Evolutionary conservation across 169 alveolate genomes (phyloP).

Genomic region (Cryptosporidium bovis): DNA sequence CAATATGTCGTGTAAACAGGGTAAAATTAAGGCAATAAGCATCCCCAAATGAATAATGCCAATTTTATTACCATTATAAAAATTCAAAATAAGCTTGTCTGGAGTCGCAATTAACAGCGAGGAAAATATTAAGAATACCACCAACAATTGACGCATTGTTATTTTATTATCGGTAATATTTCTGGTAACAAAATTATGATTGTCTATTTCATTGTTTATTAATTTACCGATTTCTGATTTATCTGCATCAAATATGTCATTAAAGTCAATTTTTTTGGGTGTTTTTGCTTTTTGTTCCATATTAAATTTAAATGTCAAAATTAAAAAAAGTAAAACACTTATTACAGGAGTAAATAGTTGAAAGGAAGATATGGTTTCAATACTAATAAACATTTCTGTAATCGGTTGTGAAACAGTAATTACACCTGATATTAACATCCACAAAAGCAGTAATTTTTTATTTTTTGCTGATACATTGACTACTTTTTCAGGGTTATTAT

Average conservation of each 20-base stretch:
- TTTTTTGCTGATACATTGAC: constrained; percentile 4
- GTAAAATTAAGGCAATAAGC: constrained; percentile 28
- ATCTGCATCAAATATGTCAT: neutral
- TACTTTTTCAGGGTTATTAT: neutral
- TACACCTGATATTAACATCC: constrained; percentile 67
- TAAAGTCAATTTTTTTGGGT: neutral
- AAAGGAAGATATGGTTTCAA: constrained; percentile 14
- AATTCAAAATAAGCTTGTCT: neutral
- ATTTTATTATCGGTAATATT: constrained; percentile 23
- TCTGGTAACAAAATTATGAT: constrained; percentile 6
- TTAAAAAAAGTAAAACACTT: constrained; percentile 11
- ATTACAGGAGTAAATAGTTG: constrained; percentile 41
- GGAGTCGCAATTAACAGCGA: constrained; percentile 32
- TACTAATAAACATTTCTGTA: constrained; percentile 16
- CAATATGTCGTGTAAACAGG: constrained; percentile 35
- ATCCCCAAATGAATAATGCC: neutral
- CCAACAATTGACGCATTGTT: neutral
- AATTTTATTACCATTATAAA: neutral
- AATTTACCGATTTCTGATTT: neutral
- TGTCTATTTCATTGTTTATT: constrained; percentile 26
- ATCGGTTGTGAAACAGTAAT: constrained; percentile 44
- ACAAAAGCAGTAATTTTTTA: constrained; percentile 6
- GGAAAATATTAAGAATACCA: constrained; percentile 24
- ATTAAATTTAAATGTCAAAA: constrained; percentile 4
- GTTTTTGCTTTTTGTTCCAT: neutral